Percentiles rank a stretch among this genome's conserved stretches.
Evolutionary conservation across 495 filamentous ascomycete genomes (phyloP).

Genomic region (Wilcoxina mikolae): DNA sequence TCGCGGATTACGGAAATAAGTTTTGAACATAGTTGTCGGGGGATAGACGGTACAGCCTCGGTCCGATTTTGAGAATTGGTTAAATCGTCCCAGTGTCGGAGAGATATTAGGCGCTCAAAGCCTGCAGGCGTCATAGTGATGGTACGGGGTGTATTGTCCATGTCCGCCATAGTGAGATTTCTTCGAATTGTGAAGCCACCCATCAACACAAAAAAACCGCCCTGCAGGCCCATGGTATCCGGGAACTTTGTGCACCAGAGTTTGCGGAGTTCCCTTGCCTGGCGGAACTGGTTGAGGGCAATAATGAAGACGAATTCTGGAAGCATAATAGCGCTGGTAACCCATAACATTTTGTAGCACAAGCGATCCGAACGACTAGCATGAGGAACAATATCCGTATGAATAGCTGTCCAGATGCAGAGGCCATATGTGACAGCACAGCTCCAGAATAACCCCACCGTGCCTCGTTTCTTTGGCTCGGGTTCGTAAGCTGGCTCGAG

Average conservation of each 20-base stretch:
- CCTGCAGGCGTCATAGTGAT: too few species aligned
- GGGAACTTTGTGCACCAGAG: neutral
- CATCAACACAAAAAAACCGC: slow-evolving; percentile 9
- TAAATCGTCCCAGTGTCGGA: too few species aligned
- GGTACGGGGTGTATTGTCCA: too few species aligned
- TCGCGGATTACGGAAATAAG: too few species aligned
- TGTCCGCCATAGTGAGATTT: neutral
- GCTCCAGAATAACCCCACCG: neutral
- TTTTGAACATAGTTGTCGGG: too few species aligned
- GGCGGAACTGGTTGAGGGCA: neutral
- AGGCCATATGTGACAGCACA: neutral
- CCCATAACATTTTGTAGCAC: neutral
- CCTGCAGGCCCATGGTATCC: neutral
- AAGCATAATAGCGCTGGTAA: neutral
- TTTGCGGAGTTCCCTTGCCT: neutral
- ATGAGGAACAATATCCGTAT: neutral
- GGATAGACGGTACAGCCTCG: too few species aligned
- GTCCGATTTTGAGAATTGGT: too few species aligned
- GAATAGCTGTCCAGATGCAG: slow-evolving; percentile 9
- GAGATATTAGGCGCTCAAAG: too few species aligned
- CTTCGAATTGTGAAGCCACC: slow-evolving; percentile 6
- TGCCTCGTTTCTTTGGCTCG: slow-evolving; percentile 7
- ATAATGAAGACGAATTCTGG: neutral
- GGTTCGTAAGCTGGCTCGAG: neutral
- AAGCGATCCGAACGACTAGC: neutral